Evolutionary conservation across 768 basidiomycete genomes (phyloP).

Genomic region (Lactarius tabidus): DNA sequence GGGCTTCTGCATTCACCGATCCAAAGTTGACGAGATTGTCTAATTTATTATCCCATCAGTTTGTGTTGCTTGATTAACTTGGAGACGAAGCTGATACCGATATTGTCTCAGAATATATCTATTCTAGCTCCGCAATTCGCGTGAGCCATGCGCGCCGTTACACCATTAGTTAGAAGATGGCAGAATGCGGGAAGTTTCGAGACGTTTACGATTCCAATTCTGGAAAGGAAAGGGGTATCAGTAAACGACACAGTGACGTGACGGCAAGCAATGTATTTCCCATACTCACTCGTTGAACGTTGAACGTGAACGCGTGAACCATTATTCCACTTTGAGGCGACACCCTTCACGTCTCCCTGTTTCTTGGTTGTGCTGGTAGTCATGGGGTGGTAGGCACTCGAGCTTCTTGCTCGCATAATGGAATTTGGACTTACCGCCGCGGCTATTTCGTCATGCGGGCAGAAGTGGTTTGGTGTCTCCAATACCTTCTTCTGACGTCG

Average conservation of each 20-base stretch:
- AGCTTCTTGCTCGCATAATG: background rate
- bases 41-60: conserved; percentile 17
- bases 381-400: background rate
- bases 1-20: conserved; percentile 53
- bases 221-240: background rate
- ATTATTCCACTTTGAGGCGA: background rate
- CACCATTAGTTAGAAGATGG: background rate
- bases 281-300: background rate
- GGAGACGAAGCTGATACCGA: conserved; percentile 4
- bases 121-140: background rate
- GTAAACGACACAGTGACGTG: background rate
- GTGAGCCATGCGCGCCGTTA: conserved; percentile 2
- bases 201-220: background rate
- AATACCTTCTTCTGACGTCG: background rate
- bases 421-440: background rate
- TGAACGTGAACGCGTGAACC: no score
- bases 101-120: background rate
- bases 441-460: background rate
- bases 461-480: background rate
- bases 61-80: conserved; percentile 10
- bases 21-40: conserved; percentile 52
- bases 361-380: background rate
- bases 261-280: background rate
- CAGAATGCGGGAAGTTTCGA: background rate
- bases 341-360: background rate